These are phyloP conservation scores for Tulasnella sp. DNA, from an alignment of 768 basidiomycete species.

Conservation along the genomic window DNA sequence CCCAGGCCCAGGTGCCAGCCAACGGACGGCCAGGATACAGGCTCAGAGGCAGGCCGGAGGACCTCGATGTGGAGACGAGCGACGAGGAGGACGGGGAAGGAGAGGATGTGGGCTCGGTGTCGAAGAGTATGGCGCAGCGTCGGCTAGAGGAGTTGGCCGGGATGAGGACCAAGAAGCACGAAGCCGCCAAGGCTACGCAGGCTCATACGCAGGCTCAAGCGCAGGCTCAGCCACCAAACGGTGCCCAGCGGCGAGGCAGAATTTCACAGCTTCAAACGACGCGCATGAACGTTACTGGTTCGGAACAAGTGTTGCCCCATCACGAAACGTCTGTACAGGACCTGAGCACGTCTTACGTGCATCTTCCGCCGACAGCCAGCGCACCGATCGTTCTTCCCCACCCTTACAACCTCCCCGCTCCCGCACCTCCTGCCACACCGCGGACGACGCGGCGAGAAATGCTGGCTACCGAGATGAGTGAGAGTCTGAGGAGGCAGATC, in stretches of 20 bases:
- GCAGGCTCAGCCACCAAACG: background rate
- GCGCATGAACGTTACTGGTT: slow-evolving; percentile 1
- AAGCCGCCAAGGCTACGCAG: background rate
- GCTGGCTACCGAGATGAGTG: slow-evolving; percentile 74
- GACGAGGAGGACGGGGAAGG: slow-evolving; percentile 21
- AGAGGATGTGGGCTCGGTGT: slow-evolving; percentile 16
- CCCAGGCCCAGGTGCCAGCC: slow-evolving; percentile 18
- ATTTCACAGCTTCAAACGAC: no score
- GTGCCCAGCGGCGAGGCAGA: background rate
- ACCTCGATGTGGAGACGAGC: slow-evolving; percentile 21
- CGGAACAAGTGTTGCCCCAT: no score
- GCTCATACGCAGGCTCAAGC: slow-evolving; percentile 25
- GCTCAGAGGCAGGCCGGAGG: slow-evolving; percentile 14
- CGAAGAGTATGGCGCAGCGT: slow-evolving; percentile 21
- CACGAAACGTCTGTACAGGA: no score
- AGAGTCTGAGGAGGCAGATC: slow-evolving; percentile 66
- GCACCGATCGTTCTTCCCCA: slow-evolving; percentile 23
- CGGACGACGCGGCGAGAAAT: slow-evolving; percentile 75
- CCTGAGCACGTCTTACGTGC: no score
- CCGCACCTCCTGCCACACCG: slow-evolving; percentile 59
- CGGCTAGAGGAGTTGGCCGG: slow-evolving; percentile 18
- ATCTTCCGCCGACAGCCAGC: slow-evolving; percentile 14
- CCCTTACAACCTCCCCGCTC: slow-evolving; percentile 63
- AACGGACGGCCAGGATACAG: slow-evolving; percentile 19
- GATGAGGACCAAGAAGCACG: background rate